Conservation (phyloP, 495 filamentous ascomycete genomes). For the Daldinia grandis region DNA sequence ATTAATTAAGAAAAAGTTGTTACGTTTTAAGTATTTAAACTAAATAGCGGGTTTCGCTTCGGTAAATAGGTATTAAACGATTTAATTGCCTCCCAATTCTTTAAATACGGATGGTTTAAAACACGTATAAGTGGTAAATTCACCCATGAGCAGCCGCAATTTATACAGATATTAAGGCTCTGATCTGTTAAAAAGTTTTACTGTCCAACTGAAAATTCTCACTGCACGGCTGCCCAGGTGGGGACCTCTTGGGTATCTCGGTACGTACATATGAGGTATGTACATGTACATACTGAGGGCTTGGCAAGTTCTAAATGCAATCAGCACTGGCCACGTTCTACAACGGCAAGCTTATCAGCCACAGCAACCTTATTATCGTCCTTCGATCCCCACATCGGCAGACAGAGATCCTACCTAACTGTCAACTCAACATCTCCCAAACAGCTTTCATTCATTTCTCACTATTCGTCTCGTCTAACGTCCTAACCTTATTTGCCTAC, state of each 20-base stretch:
- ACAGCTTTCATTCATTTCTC: slow-evolving; percentile 10
- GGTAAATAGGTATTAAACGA: background rate
- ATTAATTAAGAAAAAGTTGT: too few species aligned
- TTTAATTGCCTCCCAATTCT: too few species aligned
- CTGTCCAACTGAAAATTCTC: background rate
- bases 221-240: slow-evolving; percentile 1
- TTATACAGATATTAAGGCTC: background rate
- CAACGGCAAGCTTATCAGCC: slow-evolving; percentile 31
- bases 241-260: background rate
- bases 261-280: background rate
- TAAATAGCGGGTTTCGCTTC: too few species aligned
- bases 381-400: slow-evolving; percentile 34
- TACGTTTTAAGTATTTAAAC: too few species aligned
- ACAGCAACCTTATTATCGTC: slow-evolving; percentile 16
- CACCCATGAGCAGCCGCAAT: background rate
- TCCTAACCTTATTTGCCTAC: background rate
- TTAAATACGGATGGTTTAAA: too few species aligned
- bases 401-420: slow-evolving; percentile 23
- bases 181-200: background rate
- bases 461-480: background rate
- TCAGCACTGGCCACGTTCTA: slow-evolving; percentile 33
- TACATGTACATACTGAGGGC: background rate
- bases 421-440: slow-evolving; percentile 21
- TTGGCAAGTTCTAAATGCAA: slow-evolving; percentile 14
- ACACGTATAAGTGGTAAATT: background rate